Evolutionary conservation across 2,329 filamentous ascomycete genomes (phyloP), one percentile per base, ranked within the genome.

Genomic region (Pseudogymnoascus sp.): DNA sequence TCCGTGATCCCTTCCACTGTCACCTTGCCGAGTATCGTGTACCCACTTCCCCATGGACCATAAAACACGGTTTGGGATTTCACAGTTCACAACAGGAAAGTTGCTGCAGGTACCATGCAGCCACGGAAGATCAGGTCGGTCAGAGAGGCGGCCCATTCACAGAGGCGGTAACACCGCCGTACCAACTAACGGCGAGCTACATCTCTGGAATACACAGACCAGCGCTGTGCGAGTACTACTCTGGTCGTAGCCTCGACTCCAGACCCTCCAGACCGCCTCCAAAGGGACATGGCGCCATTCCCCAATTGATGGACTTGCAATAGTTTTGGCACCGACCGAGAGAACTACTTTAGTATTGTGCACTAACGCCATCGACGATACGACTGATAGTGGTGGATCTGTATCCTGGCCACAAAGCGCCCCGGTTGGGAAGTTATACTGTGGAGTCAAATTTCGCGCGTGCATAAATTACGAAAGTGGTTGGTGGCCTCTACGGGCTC

Each of bases 31-130:
- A 57, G 25, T 34, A 57, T 34, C n/a, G 51, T 57, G 51, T 34
- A 34, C 51, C 51, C 51, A 57, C 28, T 57, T 57, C 51, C 48
- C 51, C 51, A 57, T 57, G 25, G 48, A 57, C 25, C 48, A 57
- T 57, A 57, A 57, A 57, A 57, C 51, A 57, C 51, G 28, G 51
- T 34, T 57, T 57, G 51, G 51, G 51, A 57, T 57, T 57, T 57
- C 51, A 19, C 25, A 34, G 13, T 34, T 34, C 51, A 57, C 51
- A 57, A 19, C 51, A 57, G 51, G 28, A 34, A 57, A 57, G 25
- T 34, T 57, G 51, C 51, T 57, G 51, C 51, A 57, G 51, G 51
- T 57, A 57, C 51, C 51, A 57, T 57, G 51, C 51, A 57, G 51
- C n/a, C 28, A 57, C 51, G 51, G 51, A 57, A 34, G 51, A 57